Percentiles rank a stretch among this genome's conserved stretches.
These are phyloP conservation scores for Moesziomyces globuligerus DNA, from an alignment of 1,284 basidiomycete species.

Conservation along the genomic window DNA sequence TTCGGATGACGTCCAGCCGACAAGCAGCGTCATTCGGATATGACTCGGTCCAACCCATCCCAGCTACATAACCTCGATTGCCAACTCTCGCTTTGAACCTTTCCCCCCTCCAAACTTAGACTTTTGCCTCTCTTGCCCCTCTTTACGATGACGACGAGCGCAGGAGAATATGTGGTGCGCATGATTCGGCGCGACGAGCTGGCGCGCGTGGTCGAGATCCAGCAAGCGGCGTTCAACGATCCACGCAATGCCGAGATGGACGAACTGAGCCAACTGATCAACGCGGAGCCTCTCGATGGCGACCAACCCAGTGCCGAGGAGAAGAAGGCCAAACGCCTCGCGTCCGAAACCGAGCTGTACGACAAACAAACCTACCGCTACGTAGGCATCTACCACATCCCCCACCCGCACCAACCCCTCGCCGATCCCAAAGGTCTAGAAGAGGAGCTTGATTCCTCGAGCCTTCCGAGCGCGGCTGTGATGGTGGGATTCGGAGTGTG, in stretches of 20 bases:
- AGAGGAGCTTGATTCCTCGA: background rate
- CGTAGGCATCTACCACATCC: conserved; percentile 4
- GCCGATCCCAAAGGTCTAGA: background rate
- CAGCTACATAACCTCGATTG: too few relatives aligned
- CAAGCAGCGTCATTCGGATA: too few relatives aligned
- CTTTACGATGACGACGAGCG: background rate
- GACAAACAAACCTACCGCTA: background rate
- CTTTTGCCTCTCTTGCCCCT: too few relatives aligned
- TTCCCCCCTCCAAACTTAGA: too few relatives aligned
- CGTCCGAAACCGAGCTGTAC: background rate
- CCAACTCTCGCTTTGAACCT: too few relatives aligned
- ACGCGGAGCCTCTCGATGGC: background rate
- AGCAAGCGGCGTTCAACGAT: conserved; percentile 16
- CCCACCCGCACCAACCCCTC: background rate
- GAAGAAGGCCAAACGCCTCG: background rate
- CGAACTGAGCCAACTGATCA: too few relatives aligned
- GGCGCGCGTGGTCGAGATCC: background rate
- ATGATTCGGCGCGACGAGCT: conserved; percentile 1
- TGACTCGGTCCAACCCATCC: too few relatives aligned
- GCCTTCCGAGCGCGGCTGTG: background rate
- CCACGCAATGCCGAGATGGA: conserved; percentile 4
- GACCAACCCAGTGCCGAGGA: background rate
- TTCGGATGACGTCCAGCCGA: too few relatives aligned
- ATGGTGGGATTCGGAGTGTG: conserved; percentile 12
- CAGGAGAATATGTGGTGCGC: conserved; percentile 6